A percentile compares a stretch with the other conserved stretches of the same genome.
phyloP scores from a whole-genome alignment of 495 filamentous ascomycete genomes.

The Haplographium delicatum region DNA sequence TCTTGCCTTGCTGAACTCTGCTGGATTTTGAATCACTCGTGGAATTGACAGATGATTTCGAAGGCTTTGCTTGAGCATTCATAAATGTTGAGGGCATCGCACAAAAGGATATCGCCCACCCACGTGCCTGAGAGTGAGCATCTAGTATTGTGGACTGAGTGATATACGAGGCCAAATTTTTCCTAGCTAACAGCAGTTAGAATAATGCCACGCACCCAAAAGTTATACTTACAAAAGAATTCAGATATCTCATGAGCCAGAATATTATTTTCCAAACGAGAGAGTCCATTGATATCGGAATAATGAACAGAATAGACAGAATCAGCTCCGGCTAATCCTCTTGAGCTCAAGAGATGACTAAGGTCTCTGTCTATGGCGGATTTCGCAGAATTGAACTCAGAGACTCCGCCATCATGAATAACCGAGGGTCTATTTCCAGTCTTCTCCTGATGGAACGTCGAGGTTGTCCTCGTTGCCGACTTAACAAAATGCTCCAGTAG shows the following conservation, averaged over 20 bases:
- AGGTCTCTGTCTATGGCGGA: slow-evolving; percentile 16
- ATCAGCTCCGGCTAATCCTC: background rate
- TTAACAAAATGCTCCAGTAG: slow-evolving; percentile 16
- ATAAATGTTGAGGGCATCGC: slow-evolving; percentile 8
- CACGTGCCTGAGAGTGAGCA: slow-evolving; percentile 7
- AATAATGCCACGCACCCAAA: background rate
- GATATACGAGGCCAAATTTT: slow-evolving; percentile 11
- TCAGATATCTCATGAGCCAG: slow-evolving; percentile 21
- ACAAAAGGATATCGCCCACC: slow-evolving; percentile 20
- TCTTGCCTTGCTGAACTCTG: background rate
- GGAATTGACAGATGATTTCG: slow-evolving; percentile 4
- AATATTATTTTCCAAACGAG: slow-evolving; percentile 17
- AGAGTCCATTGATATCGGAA: slow-evolving; percentile 19
- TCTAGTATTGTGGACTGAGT: slow-evolving; percentile 15
- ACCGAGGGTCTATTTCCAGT: slow-evolving; percentile 10
- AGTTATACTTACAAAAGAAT: slow-evolving; percentile 9
- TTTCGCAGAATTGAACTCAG: slow-evolving; percentile 17
- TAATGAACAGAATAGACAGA: slow-evolving; percentile 14
- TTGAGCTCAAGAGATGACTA: slow-evolving; percentile 6
- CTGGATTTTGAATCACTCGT: background rate
- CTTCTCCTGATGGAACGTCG: slow-evolving; percentile 13
- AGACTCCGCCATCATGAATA: slow-evolving; percentile 9
- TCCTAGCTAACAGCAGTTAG: slow-evolving; percentile 6
- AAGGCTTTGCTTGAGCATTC: slow-evolving; percentile 1
- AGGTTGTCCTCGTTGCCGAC: slow-evolving; percentile 4